A percentile compares a stretch with the other conserved stretches of the same genome.
These are phyloP conservation scores for Amanita molliuscula DNA, from an alignment of 768 basidiomycete species.

Conservation along the genomic window DNA sequence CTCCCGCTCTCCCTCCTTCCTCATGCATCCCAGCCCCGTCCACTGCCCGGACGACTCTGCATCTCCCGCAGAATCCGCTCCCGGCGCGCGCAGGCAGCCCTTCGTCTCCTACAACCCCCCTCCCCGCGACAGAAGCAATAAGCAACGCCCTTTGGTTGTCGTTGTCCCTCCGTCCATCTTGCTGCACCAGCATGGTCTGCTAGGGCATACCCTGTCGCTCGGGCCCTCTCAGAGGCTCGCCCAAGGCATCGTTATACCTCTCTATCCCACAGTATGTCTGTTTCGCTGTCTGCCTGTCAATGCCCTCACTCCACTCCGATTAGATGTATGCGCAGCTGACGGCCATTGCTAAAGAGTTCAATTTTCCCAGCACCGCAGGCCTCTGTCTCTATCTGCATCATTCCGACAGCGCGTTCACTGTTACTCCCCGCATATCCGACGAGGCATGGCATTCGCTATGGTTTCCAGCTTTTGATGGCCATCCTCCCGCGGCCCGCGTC, in stretches of 20 bases:
- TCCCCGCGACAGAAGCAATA: slow-evolving; percentile 28
- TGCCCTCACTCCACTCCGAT: slow-evolving; percentile 4
- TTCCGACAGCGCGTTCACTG: slow-evolving; percentile 40
- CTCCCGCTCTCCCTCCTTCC: slow-evolving; percentile 33
- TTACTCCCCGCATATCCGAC: slow-evolving; percentile 67
- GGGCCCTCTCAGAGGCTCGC: slow-evolving; percentile 52
- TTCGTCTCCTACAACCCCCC: slow-evolving; percentile 50
- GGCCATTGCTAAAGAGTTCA: slow-evolving; percentile 75
- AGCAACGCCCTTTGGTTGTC: slow-evolving; percentile 48
- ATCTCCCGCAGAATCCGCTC: slow-evolving; percentile 13
- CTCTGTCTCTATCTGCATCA: slow-evolving; percentile 73
- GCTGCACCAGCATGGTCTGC: slow-evolving; percentile 44
- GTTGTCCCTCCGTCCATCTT: slow-evolving; percentile 56
- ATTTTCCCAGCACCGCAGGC: slow-evolving; percentile 67
- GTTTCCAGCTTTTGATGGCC: slow-evolving; percentile 44
- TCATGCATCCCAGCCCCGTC: slow-evolving; percentile 9
- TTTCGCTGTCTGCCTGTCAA: neutral
- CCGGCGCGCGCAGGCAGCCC: slow-evolving; percentile 31
- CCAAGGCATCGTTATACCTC: slow-evolving; percentile 65
- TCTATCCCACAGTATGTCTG: slow-evolving; percentile 54
- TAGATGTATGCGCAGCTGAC: slow-evolving; percentile 71
- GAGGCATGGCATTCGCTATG: slow-evolving; percentile 71
- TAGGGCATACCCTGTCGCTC: slow-evolving; percentile 46
- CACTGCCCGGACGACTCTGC: neutral
- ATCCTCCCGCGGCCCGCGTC: slow-evolving; percentile 20